Evolutionary conservation across 2,329 filamentous ascomycete genomes (phyloP).

Genomic region (Botrytis tulipae): DNA sequence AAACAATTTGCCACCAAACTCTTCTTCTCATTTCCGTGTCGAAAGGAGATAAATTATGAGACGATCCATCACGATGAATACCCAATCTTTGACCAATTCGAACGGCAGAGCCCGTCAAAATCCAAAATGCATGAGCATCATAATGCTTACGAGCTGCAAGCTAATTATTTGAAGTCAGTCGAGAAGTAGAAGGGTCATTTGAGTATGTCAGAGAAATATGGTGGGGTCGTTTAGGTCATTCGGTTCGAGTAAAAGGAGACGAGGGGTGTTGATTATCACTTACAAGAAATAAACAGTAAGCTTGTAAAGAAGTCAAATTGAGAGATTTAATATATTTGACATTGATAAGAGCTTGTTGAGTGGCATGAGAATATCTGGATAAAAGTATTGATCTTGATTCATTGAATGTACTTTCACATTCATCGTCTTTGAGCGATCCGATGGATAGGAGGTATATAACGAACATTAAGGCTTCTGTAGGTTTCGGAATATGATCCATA

Average conservation of each 20-base stretch:
- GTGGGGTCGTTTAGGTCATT: not conserved
- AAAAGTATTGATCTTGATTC: conserved; percentile 53
- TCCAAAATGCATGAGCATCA: conserved; percentile 49
- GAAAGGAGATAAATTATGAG: conserved; percentile 46
- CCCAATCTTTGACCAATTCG: conserved; percentile 51
- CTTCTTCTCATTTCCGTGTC: conserved; percentile 60
- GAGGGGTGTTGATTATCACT: conserved; percentile 29
- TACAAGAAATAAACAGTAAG: conserved; percentile 66
- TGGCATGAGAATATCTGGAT: conserved; percentile 54
- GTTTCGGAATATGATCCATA: conserved; percentile 44
- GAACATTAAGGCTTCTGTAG: conserved; percentile 69
- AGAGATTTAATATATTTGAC: conserved; percentile 64
- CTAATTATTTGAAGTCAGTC: conserved; percentile 10
- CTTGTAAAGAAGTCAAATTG: conserved; percentile 65
- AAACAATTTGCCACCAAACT: conserved; percentile 61
- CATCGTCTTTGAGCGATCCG: conserved; percentile 56
- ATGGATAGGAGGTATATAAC: conserved; percentile 61
- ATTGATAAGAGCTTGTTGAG: conserved; percentile 66
- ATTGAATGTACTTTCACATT: conserved; percentile 53
- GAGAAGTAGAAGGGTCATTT: not conserved
- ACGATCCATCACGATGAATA: conserved; percentile 46
- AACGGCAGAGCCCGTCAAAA: conserved; percentile 48
- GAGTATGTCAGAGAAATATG: conserved; percentile 23
- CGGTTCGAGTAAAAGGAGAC: not conserved
- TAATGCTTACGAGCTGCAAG: conserved; percentile 40